phyloP scores from a whole-genome alignment of 176 grass and related monocot genomes.

The Poa annua region DNA sequence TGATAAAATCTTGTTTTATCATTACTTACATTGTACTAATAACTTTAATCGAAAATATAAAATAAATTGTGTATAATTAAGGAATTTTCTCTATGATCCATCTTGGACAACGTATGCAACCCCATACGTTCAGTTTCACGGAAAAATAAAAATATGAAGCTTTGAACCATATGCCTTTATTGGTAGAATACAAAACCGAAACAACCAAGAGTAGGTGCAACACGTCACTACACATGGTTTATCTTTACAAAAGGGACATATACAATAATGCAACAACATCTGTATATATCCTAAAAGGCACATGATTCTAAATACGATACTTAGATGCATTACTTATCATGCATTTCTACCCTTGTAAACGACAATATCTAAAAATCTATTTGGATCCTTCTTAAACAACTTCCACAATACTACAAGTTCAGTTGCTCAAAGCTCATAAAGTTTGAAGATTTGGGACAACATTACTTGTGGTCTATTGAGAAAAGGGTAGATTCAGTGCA shows the following conservation, averaged over 20 bases:
- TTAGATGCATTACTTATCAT: background rate
- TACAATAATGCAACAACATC: background rate
- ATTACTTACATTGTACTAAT: background rate
- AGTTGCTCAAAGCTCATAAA: background rate
- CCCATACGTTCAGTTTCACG: too few species aligned
- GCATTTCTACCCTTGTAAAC: background rate
- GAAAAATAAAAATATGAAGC: background rate
- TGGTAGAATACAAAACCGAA: background rate
- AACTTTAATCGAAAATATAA: too few species aligned
- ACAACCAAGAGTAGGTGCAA: background rate
- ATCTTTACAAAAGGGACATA: background rate
- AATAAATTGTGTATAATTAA: too few species aligned
- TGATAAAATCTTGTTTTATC: background rate
- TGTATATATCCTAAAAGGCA: background rate
- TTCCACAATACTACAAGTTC: background rate
- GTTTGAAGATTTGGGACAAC: background rate
- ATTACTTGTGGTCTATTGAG: background rate
- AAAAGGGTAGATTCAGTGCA: background rate
- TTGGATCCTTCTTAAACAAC: background rate
- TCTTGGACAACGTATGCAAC: too few species aligned
- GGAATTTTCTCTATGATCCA: too few species aligned
- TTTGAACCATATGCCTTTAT: background rate
- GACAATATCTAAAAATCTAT: background rate
- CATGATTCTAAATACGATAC: background rate
- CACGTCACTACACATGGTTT: background rate